Conservation (phyloP, 2,329 filamentous ascomycete species). For the Aspergillus brasiliensis region DNA sequence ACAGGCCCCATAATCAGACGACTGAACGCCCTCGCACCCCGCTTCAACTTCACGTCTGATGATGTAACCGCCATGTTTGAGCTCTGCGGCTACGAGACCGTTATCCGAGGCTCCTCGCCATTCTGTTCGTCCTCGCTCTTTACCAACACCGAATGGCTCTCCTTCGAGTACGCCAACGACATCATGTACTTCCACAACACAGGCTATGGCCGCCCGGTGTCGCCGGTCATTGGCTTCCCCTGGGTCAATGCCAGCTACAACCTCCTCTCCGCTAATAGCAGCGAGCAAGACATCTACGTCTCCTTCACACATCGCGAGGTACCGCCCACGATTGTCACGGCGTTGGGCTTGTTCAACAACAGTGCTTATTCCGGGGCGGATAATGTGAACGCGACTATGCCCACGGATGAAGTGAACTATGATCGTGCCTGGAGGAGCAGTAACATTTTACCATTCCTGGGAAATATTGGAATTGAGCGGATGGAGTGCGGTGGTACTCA, state of each 20-base stretch:
- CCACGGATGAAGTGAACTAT: slow-evolving; percentile 63
- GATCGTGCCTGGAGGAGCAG: slow-evolving; percentile 65
- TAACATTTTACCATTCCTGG: slow-evolving; percentile 65
- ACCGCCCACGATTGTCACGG: slow-evolving; percentile 66
- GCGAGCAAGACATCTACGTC: slow-evolving; percentile 62
- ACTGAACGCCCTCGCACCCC: slow-evolving; percentile 54
- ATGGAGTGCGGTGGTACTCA: slow-evolving; percentile 61
- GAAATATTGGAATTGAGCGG: slow-evolving; percentile 67
- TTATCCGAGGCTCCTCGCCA: slow-evolving; percentile 62
- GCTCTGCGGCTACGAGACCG: slow-evolving; percentile 67
- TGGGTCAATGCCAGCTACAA: slow-evolving; percentile 66
- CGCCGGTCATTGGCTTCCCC: slow-evolving; percentile 63
- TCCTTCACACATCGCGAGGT: slow-evolving; percentile 71
- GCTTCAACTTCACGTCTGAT: slow-evolving; percentile 64
- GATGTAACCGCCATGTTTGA: slow-evolving; percentile 69
- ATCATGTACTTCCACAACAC: slow-evolving; percentile 66
- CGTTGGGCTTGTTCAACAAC: slow-evolving; percentile 71
- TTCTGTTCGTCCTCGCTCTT: slow-evolving; percentile 65
- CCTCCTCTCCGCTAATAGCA: slow-evolving; percentile 45
- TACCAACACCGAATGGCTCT: slow-evolving; percentile 64
- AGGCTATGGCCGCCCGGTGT: slow-evolving; percentile 63
- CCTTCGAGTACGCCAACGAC: slow-evolving; percentile 67
- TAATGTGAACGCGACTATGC: slow-evolving; percentile 66
- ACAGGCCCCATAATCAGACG: slow-evolving; percentile 63
- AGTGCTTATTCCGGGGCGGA: slow-evolving; percentile 57